These are phyloP conservation scores for Colletotrichum lupini DNA, from an alignment of 2,329 filamentous ascomycete species.

Conservation along the genomic window DNA sequence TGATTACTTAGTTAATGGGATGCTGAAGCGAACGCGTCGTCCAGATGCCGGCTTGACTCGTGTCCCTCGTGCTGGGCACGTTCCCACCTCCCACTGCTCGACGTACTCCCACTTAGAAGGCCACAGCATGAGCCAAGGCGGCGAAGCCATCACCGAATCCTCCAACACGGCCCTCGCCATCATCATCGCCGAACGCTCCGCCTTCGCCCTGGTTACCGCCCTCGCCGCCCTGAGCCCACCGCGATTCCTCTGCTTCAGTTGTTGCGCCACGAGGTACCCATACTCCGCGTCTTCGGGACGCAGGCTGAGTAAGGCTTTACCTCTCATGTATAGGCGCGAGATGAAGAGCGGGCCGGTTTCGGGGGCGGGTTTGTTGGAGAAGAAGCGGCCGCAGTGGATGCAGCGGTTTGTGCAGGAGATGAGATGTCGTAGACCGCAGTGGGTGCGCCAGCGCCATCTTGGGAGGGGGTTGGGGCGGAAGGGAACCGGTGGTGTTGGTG, in stretches of 20 bases:
- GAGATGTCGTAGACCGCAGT: constrained; percentile 43
- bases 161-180: too few relatives aligned
- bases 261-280: too few relatives aligned
- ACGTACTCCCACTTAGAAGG: not conserved
- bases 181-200: too few relatives aligned
- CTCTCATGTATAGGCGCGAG: too few relatives aligned
- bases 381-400: constrained; percentile 50
- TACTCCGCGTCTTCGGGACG: too few relatives aligned
- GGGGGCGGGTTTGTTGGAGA: constrained; percentile 42
- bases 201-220: too few relatives aligned
- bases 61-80: not conserved
- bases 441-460: constrained; percentile 49
- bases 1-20: too few relatives aligned
- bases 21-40: too few relatives aligned
- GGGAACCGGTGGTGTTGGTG: not conserved
- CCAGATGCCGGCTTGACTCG: not conserved
- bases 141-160: not conserved
- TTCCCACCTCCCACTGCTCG: not conserved
- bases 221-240: too few relatives aligned
- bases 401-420: constrained; percentile 49
- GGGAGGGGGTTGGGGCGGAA: too few relatives aligned
- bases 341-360: not conserved
- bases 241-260: too few relatives aligned
- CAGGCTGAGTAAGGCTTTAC: too few relatives aligned
- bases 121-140: not conserved